Conservation (phyloP, 108 stramenopile species). For the Cyclotella distinguenda region DNA sequence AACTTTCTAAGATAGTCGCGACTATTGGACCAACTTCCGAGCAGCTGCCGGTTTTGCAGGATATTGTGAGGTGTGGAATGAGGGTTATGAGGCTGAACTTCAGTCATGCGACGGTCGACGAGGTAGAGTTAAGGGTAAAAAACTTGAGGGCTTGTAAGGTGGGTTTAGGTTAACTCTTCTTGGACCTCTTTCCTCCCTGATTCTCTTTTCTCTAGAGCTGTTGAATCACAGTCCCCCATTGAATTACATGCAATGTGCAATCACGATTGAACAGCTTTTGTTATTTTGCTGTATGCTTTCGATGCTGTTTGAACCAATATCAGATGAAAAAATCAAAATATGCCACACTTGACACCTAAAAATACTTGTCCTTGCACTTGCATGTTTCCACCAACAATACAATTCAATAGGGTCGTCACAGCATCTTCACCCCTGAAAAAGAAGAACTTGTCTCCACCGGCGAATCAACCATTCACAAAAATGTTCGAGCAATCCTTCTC, state of each 20-base stretch:
- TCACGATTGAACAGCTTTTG: no score
- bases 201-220: no score
- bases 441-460: conserved; percentile 24
- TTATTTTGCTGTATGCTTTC: no score
- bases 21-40: conserved; percentile 95
- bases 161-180: neutral
- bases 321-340: no score
- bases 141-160: conserved; percentile 79
- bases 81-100: conserved; percentile 94
- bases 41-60: conserved; percentile 73
- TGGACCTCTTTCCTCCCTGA: conserved; percentile 7
- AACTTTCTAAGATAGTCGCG: conserved; percentile 90
- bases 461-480: conserved; percentile 41
- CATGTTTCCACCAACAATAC: no score
- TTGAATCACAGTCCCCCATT: no score
- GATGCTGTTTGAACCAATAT: no score
- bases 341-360: no score
- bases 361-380: no score
- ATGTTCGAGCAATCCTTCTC: conserved; percentile 80
- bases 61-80: conserved; percentile 82
- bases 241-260: no score
- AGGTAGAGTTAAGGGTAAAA: conserved; percentile 84
- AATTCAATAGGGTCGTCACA: conserved; percentile 28
- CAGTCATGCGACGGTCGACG: conserved; percentile 93
- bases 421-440: conserved; percentile 6